These are phyloP conservation scores for Rehmannia glutinosa DNA, from an alignment of 257 asterid species.

Conservation along the genomic window DNA sequence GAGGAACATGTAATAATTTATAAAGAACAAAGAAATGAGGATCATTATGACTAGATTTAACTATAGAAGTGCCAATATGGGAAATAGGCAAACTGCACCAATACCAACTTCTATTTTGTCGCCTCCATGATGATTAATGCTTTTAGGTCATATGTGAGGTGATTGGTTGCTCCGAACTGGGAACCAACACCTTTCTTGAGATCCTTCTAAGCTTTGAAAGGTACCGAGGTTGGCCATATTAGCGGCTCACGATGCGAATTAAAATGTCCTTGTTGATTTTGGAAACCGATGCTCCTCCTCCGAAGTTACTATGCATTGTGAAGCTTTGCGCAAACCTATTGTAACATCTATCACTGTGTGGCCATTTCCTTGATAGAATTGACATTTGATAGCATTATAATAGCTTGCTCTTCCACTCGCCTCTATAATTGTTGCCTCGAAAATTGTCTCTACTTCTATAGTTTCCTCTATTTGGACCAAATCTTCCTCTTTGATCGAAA, in stretches of 20 bases:
- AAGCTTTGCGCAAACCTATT: not conserved
- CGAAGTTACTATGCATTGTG: not conserved
- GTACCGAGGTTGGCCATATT: not conserved
- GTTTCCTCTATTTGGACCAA: not conserved
- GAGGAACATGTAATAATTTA: not conserved
- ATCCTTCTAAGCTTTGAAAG: not conserved
- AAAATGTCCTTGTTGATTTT: too few relatives aligned
- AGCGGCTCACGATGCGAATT: not conserved
- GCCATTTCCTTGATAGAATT: not conserved
- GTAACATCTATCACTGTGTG: not conserved
- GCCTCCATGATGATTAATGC: not conserved
- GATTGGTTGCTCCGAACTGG: not conserved
- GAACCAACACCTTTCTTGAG: not conserved
- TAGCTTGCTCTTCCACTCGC: not conserved
- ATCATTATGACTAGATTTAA: too few relatives aligned
- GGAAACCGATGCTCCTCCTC: not conserved
- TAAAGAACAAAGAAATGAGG: not conserved
- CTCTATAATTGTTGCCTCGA: not conserved
- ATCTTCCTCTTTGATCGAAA: too few relatives aligned
- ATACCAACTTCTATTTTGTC: not conserved
- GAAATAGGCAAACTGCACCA: not conserved
- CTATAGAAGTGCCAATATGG: not conserved
- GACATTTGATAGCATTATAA: too few relatives aligned
- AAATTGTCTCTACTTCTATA: not conserved
- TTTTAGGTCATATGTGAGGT: not conserved